Evolutionary conservation across 2,329 filamentous ascomycete genomes (phyloP).

Genomic region (Botrytis galanthina): DNA sequence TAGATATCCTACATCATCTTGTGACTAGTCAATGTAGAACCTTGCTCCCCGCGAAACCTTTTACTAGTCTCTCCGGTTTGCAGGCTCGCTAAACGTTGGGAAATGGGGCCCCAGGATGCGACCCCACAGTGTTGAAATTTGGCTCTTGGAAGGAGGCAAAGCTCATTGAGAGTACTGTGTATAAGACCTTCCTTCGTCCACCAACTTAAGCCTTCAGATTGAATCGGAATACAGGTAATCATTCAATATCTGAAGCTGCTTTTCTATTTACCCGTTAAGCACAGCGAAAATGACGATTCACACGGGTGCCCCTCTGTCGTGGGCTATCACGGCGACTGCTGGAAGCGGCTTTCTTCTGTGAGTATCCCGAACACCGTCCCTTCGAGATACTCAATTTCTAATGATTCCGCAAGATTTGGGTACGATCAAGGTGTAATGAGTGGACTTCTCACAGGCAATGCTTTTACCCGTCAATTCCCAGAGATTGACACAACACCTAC

Average conservation of each 20-base stretch:
- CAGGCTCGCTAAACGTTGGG: no score
- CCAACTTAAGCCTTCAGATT: no score
- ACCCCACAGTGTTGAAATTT: neutral
- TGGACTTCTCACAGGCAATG: conserved; percentile 42
- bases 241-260: neutral
- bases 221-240: no score
- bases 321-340: conserved; percentile 1
- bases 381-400: no score
- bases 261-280: neutral
- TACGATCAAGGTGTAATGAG: conserved; percentile 51
- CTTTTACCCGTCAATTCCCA: conserved; percentile 1
- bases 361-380: conserved; percentile 10
- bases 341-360: neutral
- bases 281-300: neutral
- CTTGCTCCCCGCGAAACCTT: no score
- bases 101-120: neutral
- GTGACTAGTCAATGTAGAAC: no score
- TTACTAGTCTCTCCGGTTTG: no score
- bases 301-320: neutral
- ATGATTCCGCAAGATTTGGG: conserved; percentile 40
- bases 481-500: conserved; percentile 16
- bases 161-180: no score
- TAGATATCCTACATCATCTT: neutral
- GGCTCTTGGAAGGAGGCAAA: no score
- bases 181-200: neutral